A percentile compares a stretch with the other conserved stretches of the same genome.
Conservation (phyloP, 495 filamentous ascomycete genomes). For the Tirmania nivea region DNA sequence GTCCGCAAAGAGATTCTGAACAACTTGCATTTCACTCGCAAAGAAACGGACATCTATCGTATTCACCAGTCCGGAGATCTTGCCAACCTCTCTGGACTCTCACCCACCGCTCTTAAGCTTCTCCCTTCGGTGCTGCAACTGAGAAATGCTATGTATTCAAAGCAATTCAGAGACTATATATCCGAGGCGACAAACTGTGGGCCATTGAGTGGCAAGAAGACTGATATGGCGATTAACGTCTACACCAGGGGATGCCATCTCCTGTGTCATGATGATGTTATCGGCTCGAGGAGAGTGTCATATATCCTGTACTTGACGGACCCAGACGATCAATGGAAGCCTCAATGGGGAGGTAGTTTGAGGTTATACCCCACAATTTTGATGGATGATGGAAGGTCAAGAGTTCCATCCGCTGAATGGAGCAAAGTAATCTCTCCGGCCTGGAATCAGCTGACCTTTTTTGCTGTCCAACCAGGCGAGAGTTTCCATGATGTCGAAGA, state of each 20-base stretch:
- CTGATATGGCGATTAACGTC: conserved; percentile 98
- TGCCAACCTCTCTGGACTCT: conserved; percentile 85
- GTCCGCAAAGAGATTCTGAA: conserved; percentile 76
- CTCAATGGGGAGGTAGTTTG: conserved; percentile 83
- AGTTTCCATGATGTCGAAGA: conserved; percentile 99
- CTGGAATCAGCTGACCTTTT: conserved; percentile 95
- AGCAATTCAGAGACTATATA: conserved; percentile 70
- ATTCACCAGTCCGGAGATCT: conserved; percentile 97
- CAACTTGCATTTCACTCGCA: conserved; percentile 38
- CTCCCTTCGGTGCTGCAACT: conserved; percentile 54
- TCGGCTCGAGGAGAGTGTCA: conserved; percentile 75
- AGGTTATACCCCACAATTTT: conserved; percentile 65
- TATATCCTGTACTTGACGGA: conserved; percentile 95
- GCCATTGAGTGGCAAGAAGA: conserved; percentile 75
- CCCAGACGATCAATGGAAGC: conserved; percentile 75
- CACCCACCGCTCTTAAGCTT: conserved; percentile 55
- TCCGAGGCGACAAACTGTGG: conserved; percentile 67
- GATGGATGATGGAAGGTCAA: conserved; percentile 45
- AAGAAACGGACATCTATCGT: conserved; percentile 99
- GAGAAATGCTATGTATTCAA: conserved; percentile 71
- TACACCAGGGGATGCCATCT: conserved; percentile 93
- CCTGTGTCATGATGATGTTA: conserved; percentile 94
- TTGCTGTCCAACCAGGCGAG: conserved; percentile 87
- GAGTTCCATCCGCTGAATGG: conserved; percentile 54
- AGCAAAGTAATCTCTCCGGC: conserved; percentile 67